Base-by-base conservation (phyloP, 371 early-diverging fungal genomes). In the Syncephalastrum sp. region DNA sequence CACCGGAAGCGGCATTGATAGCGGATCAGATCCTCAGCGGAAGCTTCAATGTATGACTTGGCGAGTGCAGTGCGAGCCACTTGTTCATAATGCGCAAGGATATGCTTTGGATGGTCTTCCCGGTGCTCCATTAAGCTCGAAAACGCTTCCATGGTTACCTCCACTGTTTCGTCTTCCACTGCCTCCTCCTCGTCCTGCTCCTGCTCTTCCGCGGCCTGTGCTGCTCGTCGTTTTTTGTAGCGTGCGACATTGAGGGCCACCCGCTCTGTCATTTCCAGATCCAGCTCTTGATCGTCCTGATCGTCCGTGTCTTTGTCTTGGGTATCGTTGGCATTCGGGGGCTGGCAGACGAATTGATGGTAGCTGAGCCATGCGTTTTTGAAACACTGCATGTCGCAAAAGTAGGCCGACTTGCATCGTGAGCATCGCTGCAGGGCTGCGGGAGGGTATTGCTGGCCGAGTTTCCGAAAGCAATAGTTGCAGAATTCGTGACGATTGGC, bases 1-100 rank as follows among this genome's bases (percentile, higher is more conserved):
- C 88, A 88, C 12, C 81, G 82, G 56, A 91, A 89, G 12, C 82
- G 83, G 46, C 82, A 77, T 17, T 90, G 68, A 38, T 71, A 74
- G 17, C 76, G 74, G 19, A 88, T 65, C 7, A 80, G 50, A 25
- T 77, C 70, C 0, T 63, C 49, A 23, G 43, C 21, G 1, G 64
- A 58, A n/a, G 57, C 52, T 10, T 52, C 46, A n/a, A 74, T 59
- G 38, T 70, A 67, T 4, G 66, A 44, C 27, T 68, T 68, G n/a
- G 54, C 49, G 47, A 69, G 23, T 1, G 61, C 68, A 50, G 50
- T 42, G 4, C 51, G 14, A 0, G 73, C 67, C 3, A 71, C 19
- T 3, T 47, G 54, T 7, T 45, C 54, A 45, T 61, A 69, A 17
- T 54, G 57, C 3, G 21, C 25, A 15, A 64, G 17, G 3, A 65